Conservation (phyloP, 805 yeast species). For the Nakazawaea wyomingensis region DNA sequence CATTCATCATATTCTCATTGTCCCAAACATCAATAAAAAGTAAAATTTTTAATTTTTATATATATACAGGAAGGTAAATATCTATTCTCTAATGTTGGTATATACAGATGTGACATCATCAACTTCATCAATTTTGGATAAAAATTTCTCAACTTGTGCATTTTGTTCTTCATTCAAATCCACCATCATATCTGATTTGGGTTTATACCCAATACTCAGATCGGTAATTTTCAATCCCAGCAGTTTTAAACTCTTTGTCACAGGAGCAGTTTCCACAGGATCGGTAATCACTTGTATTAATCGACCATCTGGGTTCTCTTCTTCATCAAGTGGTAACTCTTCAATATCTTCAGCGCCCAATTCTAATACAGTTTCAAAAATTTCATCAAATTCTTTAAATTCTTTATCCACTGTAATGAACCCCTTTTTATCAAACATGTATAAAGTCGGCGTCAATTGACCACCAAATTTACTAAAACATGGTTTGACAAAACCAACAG, state of each 20-base stretch:
- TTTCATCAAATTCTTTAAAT: conserved; percentile 47
- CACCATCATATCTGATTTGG: conserved; percentile 57
- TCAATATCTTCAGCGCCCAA: conserved; percentile 77
- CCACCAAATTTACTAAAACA: conserved; percentile 69
- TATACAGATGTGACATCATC: conserved; percentile 81
- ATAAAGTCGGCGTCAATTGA: conserved; percentile 70
- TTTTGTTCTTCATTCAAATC: conserved; percentile 48
- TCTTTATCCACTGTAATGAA: conserved; percentile 50
- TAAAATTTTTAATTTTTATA: not conserved
- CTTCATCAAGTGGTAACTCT: conserved; percentile 37
- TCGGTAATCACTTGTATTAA: conserved; percentile 55
- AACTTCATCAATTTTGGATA: conserved; percentile 62
- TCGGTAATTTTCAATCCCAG: conserved; percentile 58
- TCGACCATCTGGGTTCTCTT: conserved; percentile 32
- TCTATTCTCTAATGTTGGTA: conserved; percentile 49
- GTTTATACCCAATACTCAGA: conserved; percentile 62
- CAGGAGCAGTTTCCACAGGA: conserved; percentile 53
- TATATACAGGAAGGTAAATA: not conserved
- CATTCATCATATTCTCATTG: too few species aligned
- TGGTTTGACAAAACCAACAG: conserved; percentile 69
- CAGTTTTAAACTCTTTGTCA: conserved; percentile 53
- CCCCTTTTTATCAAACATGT: conserved; percentile 76
- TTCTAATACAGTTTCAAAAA: conserved; percentile 73
- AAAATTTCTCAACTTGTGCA: conserved; percentile 51
- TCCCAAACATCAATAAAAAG: too few species aligned